These are phyloP conservation scores for Platanthera guangdongensis DNA, from an alignment of 106 monocot species.

Conservation along the genomic window DNA sequence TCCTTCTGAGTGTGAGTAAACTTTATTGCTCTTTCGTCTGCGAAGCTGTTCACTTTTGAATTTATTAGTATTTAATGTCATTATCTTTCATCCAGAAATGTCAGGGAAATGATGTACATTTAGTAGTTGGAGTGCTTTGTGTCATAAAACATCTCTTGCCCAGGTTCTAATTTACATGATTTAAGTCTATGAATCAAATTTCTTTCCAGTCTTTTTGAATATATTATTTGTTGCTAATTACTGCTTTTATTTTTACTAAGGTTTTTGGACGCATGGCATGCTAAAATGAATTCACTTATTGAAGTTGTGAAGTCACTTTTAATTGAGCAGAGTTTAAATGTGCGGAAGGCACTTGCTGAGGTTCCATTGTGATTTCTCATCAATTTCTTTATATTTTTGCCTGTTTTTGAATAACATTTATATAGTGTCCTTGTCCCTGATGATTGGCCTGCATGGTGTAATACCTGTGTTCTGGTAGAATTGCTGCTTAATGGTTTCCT, in stretches of 20 bases:
- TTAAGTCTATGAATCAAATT: neutral
- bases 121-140: conserved; percentile 64
- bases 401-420: neutral
- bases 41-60: neutral
- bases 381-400: conserved; percentile 4
- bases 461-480: neutral
- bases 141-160: conserved; percentile 85
- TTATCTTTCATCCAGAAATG: conserved; percentile 48
- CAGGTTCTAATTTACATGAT: conserved; percentile 35
- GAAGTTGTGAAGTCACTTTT: conserved; percentile 70
- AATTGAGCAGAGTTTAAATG: conserved; percentile 53
- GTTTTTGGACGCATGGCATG: conserved; percentile 86
- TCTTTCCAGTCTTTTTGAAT: neutral
- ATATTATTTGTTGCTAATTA: neutral
- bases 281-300: conserved; percentile 54
- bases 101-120: conserved; percentile 73
- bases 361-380: conserved; percentile 24
- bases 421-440: neutral
- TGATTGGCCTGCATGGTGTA: neutral
- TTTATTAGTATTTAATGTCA: neutral
- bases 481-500: neutral
- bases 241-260: conserved; percentile 26
- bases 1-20: conserved; percentile 79
- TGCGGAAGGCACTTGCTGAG: conserved; percentile 78
- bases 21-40: neutral